A percentile compares a stretch with the other conserved stretches of the same genome.
Evolutionary conservation across 2,329 filamentous ascomycete genomes (phyloP).

Genomic region (Colletotrichum musicola): DNA sequence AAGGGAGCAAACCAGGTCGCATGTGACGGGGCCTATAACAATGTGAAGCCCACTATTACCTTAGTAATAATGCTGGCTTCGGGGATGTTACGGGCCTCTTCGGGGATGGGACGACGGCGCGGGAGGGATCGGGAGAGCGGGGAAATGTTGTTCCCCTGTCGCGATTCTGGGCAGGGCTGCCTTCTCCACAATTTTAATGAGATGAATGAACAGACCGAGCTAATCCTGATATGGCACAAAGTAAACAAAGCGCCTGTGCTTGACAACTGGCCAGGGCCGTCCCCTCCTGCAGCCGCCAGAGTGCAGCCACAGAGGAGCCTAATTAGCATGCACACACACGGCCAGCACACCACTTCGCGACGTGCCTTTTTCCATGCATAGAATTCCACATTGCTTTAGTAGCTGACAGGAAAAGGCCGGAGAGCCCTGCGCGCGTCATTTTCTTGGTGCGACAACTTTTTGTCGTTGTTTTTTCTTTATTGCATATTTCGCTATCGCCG

Average conservation of each 20-base stretch:
- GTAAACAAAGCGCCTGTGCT: constrained; percentile 37
- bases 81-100: neutral
- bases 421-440: constrained; percentile 16
- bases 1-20: constrained; percentile 25
- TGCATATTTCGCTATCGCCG: constrained; percentile 4
- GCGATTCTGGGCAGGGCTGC: neutral
- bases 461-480: constrained; percentile 12
- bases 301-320: too few relatives aligned
- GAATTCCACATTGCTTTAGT: constrained; percentile 25
- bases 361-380: constrained; percentile 32
- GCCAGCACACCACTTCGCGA: constrained; percentile 26
- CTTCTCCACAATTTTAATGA: neutral
- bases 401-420: constrained; percentile 16
- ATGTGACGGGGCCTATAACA: constrained; percentile 29
- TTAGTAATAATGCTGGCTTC: neutral
- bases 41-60: neutral
- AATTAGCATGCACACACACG: constrained; percentile 15
- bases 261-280: constrained; percentile 27
- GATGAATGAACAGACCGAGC: constrained; percentile 1
- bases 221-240: constrained; percentile 17
- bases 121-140: constrained; percentile 17
- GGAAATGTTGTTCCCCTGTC: constrained; percentile 37
- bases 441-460: neutral
- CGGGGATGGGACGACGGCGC: neutral
- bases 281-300: neutral